Conservation (phyloP, 257 asterid species). For the Capsicum pubescens region DNA sequence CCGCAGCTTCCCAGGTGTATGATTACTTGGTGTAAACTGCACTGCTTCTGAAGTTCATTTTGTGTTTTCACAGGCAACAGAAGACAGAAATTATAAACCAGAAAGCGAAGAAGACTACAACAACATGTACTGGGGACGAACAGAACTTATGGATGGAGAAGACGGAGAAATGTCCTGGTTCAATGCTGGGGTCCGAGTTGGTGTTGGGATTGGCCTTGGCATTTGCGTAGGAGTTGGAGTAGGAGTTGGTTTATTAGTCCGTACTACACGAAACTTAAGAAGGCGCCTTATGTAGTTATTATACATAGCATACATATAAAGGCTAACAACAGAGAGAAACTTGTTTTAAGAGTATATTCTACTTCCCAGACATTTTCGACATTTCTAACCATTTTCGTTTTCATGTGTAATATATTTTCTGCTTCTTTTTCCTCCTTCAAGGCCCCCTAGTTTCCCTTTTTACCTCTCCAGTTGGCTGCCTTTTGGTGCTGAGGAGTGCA, state of each 20-base stretch:
- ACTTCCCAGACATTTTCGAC: neutral
- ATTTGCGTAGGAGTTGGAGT: constrained; percentile 50
- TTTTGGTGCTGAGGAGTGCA: constrained; percentile 27
- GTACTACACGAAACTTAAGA: constrained; percentile 56
- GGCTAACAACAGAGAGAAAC: constrained; percentile 23
- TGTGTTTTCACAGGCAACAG: constrained; percentile 43
- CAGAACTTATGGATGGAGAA: constrained; percentile 47
- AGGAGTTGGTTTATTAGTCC: constrained; percentile 48
- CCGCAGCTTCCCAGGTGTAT: neutral
- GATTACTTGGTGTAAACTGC: neutral
- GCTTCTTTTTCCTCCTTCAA: neutral
- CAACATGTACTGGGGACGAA: constrained; percentile 45
- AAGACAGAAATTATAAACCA: constrained; percentile 39
- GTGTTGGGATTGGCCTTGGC: constrained; percentile 55
- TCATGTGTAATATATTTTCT: neutral
- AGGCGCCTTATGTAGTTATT: constrained; percentile 57
- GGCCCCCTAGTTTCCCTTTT: neutral
- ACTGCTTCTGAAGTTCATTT: neutral
- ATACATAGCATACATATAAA: constrained; percentile 6
- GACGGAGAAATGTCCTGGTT: constrained; percentile 53
- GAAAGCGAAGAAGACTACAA: constrained; percentile 50
- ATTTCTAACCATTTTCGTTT: neutral
- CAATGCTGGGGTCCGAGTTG: constrained; percentile 53
- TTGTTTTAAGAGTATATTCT: constrained; percentile 3
- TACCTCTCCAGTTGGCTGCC: neutral